A percentile compares a stretch with the other conserved stretches of the same genome.
Conservation (phyloP, 768 basidiomycete species). For the Hypholoma sublateritium region DNA sequence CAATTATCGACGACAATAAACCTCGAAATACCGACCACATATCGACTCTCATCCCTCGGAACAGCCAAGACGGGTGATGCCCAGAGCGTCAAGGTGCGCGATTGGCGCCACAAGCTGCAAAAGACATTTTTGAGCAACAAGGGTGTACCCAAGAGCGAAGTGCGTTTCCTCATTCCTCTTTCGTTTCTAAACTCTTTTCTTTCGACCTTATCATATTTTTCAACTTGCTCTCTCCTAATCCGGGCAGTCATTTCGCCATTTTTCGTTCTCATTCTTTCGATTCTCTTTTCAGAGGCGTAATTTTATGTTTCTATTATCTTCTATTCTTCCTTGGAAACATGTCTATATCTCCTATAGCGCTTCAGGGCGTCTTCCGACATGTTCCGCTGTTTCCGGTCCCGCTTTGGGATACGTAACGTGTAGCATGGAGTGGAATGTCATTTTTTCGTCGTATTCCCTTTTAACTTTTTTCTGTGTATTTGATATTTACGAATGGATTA, state of each 20-base stretch:
- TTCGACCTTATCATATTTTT: not conserved
- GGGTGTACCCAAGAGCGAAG: constrained; percentile 62
- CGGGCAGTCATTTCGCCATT: too few relatives aligned
- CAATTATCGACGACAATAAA: not conserved
- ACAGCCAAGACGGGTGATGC: constrained; percentile 62
- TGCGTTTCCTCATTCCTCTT: constrained; percentile 29
- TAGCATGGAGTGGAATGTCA: too few relatives aligned
- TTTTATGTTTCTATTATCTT: too few relatives aligned
- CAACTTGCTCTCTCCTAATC: not conserved
- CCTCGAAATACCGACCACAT: not conserved
- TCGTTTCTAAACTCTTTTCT: not conserved
- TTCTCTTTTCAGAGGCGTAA: too few relatives aligned
- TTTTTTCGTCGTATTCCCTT: not conserved
- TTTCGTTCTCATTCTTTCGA: too few relatives aligned
- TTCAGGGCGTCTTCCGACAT: too few relatives aligned
- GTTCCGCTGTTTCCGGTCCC: too few relatives aligned
- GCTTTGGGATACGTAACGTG: too few relatives aligned
- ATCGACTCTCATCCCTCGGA: not conserved
- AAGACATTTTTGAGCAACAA: constrained; percentile 78
- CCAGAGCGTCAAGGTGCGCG: constrained; percentile 66
- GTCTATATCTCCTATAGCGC: too few relatives aligned
- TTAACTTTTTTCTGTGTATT: too few relatives aligned
- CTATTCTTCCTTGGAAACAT: too few relatives aligned
- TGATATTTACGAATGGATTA: not conserved
- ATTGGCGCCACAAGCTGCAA: constrained; percentile 92